phyloP scores from a whole-genome alignment of 192 early-diverging fungal genomes.

The Podila epigama region DNA sequence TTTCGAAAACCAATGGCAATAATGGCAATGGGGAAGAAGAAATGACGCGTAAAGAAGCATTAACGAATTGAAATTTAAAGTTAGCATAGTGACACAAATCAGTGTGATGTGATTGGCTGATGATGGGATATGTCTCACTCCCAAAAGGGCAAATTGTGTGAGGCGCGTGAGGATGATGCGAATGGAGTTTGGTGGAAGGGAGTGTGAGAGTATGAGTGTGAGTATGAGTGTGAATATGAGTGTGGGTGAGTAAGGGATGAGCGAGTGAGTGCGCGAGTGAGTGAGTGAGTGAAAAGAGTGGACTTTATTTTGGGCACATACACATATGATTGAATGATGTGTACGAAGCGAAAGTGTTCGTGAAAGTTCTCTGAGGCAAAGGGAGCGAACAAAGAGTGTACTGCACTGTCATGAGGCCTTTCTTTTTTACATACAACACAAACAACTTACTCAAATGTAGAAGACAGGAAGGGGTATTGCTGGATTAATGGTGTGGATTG shows the following conservation, averaged over 20 bases:
- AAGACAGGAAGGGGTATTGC: conserved; percentile 6
- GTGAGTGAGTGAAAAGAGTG: too few relatives aligned
- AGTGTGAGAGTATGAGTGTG: too few relatives aligned
- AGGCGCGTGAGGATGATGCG: too few relatives aligned
- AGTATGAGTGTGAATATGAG: too few relatives aligned
- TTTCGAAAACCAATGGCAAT: neutral
- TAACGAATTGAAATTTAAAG: neutral
- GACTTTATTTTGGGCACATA: too few relatives aligned
- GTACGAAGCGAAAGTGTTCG: too few relatives aligned
- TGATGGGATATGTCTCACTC: neutral
- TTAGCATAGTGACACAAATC: neutral
- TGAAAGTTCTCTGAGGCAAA: neutral
- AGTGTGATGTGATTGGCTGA: neutral
- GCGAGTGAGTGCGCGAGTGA: too few relatives aligned
- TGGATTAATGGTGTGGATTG: conserved; percentile 12
- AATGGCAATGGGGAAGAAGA: neutral
- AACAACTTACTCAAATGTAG: conserved; percentile 22
- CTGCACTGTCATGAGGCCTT: neutral
- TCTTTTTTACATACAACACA: too few relatives aligned
- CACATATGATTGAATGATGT: too few relatives aligned
- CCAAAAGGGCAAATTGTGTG: too few relatives aligned
- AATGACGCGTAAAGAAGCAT: neutral
- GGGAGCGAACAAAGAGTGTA: neutral
- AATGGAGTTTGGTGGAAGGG: too few relatives aligned
- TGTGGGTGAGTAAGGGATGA: too few relatives aligned